phyloP scores from a whole-genome alignment of 23 red algal species.

The Pyropia haitanensis region DNA sequence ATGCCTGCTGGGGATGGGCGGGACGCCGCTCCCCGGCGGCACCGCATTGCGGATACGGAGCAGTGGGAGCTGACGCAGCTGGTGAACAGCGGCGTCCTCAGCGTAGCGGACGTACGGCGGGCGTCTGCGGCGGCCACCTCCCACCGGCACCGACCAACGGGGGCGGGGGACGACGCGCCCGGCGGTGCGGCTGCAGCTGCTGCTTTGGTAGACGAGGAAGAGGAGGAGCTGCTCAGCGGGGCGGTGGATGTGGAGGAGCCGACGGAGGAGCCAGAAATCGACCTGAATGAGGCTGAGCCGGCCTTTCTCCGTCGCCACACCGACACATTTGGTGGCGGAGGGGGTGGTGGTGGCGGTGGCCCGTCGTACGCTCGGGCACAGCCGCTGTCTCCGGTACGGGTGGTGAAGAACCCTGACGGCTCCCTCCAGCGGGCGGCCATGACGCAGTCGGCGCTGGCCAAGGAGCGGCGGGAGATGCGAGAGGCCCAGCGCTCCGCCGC shows the following conservation, averaged over 20 bases:
- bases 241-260: conserved; percentile 32
- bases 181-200: conserved; percentile 24
- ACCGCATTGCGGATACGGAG: conserved; percentile 67
- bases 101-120: conserved; percentile 18
- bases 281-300: conserved; percentile 85
- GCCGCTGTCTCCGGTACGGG: conserved; percentile 77
- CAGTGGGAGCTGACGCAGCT: conserved; percentile 88
- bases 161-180: conserved; percentile 18
- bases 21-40: conserved; percentile 14
- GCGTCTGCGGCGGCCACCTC: conserved; percentile 22
- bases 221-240: conserved; percentile 24
- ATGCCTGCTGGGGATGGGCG: conserved; percentile 7
- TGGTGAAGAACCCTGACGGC: conserved; percentile 94
- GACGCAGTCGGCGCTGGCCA: conserved; percentile 76
- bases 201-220: conserved; percentile 44
- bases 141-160: conserved; percentile 2
- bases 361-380: conserved; percentile 36
- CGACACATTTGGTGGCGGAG: too few relatives aligned
- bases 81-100: conserved; percentile 49
- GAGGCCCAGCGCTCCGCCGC: conserved; percentile 60
- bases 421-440: conserved; percentile 78
- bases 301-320: conserved; percentile 40
- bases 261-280: conserved; percentile 68
- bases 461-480: conserved; percentile 71
- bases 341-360: conserved; percentile 9